phyloP scores from a whole-genome alignment of 73 alveolate genomes.

The Symbiodinium pilosum region DNA sequence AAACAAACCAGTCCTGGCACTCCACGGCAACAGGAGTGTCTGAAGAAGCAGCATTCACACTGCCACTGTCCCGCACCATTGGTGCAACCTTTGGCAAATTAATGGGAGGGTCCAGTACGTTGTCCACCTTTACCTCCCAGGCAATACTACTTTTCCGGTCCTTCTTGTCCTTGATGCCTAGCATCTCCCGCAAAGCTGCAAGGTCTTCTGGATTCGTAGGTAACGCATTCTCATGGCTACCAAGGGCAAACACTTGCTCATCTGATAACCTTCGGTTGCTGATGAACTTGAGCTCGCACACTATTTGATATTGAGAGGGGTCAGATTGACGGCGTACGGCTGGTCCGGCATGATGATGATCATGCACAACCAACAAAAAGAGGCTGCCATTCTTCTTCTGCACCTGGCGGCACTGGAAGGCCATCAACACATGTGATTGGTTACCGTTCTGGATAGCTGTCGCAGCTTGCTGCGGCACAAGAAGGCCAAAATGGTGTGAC shows the following conservation, averaged over 20 bases:
- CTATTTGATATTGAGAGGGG: background rate
- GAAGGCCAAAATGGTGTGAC: background rate
- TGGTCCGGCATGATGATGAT: background rate
- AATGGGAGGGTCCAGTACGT: no score
- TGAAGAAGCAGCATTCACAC: no score
- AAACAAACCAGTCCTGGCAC: no score
- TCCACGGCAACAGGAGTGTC: no score
- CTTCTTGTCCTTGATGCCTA: background rate
- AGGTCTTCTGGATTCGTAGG: background rate
- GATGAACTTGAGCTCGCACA: background rate
- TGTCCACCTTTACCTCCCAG: conserved; percentile 21
- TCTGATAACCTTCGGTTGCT: background rate
- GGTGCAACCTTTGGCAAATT: no score
- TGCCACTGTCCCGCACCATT: no score
- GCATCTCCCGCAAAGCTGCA: no score
- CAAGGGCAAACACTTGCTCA: background rate
- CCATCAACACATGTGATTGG: background rate
- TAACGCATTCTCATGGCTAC: background rate
- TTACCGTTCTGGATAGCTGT: background rate
- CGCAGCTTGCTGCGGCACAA: background rate
- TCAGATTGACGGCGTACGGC: background rate
- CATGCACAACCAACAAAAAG: background rate
- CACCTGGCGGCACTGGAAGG: background rate
- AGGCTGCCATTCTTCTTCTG: background rate
- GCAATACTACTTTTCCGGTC: background rate